Evolutionary conservation across 176 grass and related monocot genomes (phyloP), one percentile per base, ranked within the genome.

Genomic region (Cocos nucifera): DNA sequence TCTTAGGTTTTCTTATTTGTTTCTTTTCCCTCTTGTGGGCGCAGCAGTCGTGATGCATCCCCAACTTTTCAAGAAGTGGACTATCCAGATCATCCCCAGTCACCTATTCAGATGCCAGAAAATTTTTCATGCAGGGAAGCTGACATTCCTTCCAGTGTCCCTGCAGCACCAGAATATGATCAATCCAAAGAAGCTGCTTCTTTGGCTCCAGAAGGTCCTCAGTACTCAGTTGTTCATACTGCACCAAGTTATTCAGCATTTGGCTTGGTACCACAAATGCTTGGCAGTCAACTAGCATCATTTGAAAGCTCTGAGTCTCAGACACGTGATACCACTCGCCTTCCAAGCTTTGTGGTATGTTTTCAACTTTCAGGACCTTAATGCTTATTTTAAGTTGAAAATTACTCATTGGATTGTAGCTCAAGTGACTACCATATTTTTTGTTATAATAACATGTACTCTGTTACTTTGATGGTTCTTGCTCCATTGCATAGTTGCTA

Each of bases 291-390:
- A 61, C 78, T 75, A 86, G 62, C 27, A 17, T n/a, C 53, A 59
- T 61, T 75, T 76, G 85, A 89, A 55, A 82, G 66, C 57, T 83
- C 77, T 50, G 86, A 86, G 58, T 57, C 74, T 65, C 79, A 86
- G 79, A 73, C 60, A 63, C 14, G 32, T 79, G 65, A 19, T 10
- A 32, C 44, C 28, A 80, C 69, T 73, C 74, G 59, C 22, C 29
- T 77, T 50, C 73, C 79, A 24, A 77, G 65, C 64, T 66, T 69
- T 39, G 54, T 82, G 73, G 79, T 82, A 77, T 7, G 19, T 15
- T 56, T 14, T 54, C 16, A 19, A 39, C 53, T 53, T 67, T 26
- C 35, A 44, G 50, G 20, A 16, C 49, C 73, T 78, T 67, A 56
- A 4, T 63, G 23, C 5, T 49, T 75, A 17, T 60, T 44, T 12